These are phyloP conservation scores for Nymphaea colorata DNA, from an alignment of 164 flowering plant species.

Conservation along the genomic window DNA sequence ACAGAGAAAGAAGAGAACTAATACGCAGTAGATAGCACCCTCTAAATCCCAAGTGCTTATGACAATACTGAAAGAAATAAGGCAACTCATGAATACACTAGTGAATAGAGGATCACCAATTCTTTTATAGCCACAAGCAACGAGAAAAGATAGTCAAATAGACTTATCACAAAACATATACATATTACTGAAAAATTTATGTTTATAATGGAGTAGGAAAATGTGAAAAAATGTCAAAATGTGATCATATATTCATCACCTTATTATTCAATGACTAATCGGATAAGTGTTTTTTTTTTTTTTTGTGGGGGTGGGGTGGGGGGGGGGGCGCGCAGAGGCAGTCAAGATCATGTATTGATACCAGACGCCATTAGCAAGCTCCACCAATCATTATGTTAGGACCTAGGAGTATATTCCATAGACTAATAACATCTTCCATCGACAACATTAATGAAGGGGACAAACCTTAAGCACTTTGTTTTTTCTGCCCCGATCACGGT, in stretches of 20 bases:
- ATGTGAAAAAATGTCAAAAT: neutral
- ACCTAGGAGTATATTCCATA: neutral
- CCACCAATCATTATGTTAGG: neutral
- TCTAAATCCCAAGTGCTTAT: too few relatives aligned
- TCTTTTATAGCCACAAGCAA: too few relatives aligned
- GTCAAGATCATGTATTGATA: too few relatives aligned
- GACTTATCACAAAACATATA: too few relatives aligned
- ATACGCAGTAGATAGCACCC: too few relatives aligned
- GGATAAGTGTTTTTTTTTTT: neutral
- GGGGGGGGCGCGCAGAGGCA: too few relatives aligned
- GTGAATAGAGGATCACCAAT: too few relatives aligned
- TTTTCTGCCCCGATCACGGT: conserved; percentile 71
- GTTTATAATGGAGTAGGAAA: neutral
- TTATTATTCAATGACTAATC: neutral
- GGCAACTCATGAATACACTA: too few relatives aligned
- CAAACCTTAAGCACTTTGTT: conserved; percentile 63
- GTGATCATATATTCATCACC: neutral
- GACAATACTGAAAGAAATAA: too few relatives aligned
- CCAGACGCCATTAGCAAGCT: neutral
- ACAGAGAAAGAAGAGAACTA: too few relatives aligned
- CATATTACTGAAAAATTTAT: neutral
- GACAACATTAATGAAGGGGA: neutral
- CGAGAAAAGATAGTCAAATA: neutral
- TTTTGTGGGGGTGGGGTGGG: too few relatives aligned
- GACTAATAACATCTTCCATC: neutral